phyloP scores from a whole-genome alignment of 352 stramenopile species.

The Globisporangium radiosum region DNA sequence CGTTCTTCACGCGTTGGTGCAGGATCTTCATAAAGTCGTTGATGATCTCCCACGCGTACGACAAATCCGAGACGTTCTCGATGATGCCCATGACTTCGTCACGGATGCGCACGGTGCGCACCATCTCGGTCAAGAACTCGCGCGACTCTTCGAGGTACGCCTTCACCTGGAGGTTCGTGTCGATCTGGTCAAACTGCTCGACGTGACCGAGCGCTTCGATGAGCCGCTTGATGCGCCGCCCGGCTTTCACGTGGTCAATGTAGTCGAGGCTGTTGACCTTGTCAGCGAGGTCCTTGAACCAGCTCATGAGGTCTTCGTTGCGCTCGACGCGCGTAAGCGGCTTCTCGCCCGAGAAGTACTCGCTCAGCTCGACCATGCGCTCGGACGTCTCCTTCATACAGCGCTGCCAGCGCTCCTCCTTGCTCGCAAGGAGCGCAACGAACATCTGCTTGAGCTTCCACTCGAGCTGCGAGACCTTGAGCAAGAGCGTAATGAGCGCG shows the following conservation, averaged over 20 bases:
- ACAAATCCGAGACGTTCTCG: constrained; percentile 91
- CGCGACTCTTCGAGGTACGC: constrained; percentile 89
- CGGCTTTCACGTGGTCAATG: constrained; percentile 90
- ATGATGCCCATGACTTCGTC: constrained; percentile 91
- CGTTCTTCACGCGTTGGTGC: constrained; percentile 89
- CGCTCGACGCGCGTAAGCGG: constrained; percentile 88
- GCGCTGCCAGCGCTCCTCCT: constrained; percentile 88
- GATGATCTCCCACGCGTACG: constrained; percentile 93
- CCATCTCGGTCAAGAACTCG: constrained; percentile 92
- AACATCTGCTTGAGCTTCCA: constrained; percentile 95
- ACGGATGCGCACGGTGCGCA: constrained; percentile 91
- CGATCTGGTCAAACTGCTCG: constrained; percentile 95
- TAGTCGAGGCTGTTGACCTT: constrained; percentile 90
- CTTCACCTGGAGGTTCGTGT: constrained; percentile 94
- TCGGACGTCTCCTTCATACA: constrained; percentile 86
- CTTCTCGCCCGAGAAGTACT: constrained; percentile 93
- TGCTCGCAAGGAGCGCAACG: constrained; percentile 80
- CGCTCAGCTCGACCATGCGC: constrained; percentile 90
- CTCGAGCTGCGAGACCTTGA: constrained; percentile 93
- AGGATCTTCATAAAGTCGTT: constrained; percentile 93
- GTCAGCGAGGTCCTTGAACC: constrained; percentile 89
- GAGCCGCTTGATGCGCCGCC: constrained; percentile 91
- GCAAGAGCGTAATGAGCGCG: constrained; percentile 87
- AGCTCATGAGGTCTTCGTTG: constrained; percentile 91
- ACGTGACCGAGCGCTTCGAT: constrained; percentile 92